These are phyloP conservation scores for Ophiocordyceps camponoti-saundersi DNA, from an alignment of 2,329 filamentous ascomycete species.

Conservation along the genomic window DNA sequence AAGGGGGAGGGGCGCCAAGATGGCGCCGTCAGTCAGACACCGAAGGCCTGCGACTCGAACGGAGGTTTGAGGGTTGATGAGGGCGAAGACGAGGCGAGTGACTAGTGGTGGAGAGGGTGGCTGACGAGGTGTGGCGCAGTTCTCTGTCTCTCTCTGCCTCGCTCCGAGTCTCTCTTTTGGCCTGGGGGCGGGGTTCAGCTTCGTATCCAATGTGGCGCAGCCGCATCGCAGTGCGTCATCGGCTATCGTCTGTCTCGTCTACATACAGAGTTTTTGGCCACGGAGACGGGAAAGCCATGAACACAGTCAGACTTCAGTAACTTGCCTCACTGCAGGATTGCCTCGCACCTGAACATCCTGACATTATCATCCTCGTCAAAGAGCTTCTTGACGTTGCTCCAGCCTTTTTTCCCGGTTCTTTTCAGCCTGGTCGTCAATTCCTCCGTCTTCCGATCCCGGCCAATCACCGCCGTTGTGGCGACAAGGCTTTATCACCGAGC, in stretches of 20 bases:
- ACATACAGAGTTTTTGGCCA: no score
- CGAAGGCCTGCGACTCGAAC: not conserved
- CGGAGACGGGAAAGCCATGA: no score
- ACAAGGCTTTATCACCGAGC: not conserved
- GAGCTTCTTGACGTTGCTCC: no score
- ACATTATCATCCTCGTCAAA: no score
- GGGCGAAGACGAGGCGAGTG: not conserved
- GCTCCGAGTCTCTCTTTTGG: no score
- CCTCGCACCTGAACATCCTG: no score
- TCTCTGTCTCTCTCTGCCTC: no score
- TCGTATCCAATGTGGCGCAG: conserved; percentile 2
- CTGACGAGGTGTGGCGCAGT: not conserved
- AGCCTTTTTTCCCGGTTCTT: not conserved
- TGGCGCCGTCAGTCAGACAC: not conserved
- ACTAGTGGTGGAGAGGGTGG: not conserved
- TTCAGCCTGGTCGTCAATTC: not conserved
- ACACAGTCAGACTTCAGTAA: no score
- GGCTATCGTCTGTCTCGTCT: not conserved
- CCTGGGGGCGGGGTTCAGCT: not conserved
- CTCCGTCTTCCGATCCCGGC: conserved; percentile 4
- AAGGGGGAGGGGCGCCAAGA: not conserved
- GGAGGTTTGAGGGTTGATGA: not conserved
- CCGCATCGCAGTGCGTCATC: not conserved
- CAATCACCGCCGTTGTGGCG: conserved; percentile 11
- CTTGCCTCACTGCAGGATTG: no score